phyloP scores from a whole-genome alignment of 805 yeast genomes.

The Yarrowia bubula region DNA sequence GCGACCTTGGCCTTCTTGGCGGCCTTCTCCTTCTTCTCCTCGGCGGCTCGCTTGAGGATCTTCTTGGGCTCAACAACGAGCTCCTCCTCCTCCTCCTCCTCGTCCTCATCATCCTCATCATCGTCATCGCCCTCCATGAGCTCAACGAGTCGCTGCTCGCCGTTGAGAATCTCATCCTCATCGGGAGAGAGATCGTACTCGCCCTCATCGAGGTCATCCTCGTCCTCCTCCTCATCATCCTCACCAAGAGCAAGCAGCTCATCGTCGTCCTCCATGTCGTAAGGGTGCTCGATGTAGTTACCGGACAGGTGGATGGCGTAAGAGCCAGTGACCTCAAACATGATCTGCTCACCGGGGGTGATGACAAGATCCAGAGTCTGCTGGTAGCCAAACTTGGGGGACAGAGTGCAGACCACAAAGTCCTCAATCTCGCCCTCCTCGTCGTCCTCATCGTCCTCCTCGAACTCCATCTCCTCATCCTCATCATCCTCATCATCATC shows the following conservation, averaged over 20 bases:
- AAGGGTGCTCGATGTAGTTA: conserved; percentile 95
- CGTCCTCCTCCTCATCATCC: conserved; percentile 39
- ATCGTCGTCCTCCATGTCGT: conserved; percentile 62
- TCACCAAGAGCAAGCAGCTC: conserved; percentile 42
- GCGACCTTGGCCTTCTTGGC: conserved; percentile 52
- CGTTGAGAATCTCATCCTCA: conserved; percentile 36
- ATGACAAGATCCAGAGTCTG: conserved; percentile 88
- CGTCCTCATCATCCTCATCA: conserved; percentile 59
- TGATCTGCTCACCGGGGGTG: conserved; percentile 89
- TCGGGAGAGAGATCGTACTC: conserved; percentile 40
- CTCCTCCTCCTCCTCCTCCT: conserved; percentile 42
- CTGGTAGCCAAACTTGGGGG: conserved; percentile 78
- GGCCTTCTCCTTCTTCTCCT: conserved; percentile 38
- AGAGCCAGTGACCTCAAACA: conserved; percentile 93
- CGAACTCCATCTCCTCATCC: conserved; percentile 51
- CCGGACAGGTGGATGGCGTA: conserved; percentile 91
- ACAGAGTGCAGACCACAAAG: conserved; percentile 81
- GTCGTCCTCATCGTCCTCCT: conserved; percentile 55
- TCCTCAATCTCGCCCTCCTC: conserved; percentile 77
- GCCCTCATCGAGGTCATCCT: conserved; percentile 32
- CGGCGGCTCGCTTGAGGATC: conserved; percentile 41
- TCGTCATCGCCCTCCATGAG: conserved; percentile 54
- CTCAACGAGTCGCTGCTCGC: conserved; percentile 40
- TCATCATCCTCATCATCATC: conserved; percentile 51
- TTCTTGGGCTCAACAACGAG: conserved; percentile 50